A percentile compares a stretch with the other conserved stretches of the same genome.
Conservation (phyloP, 1,284 basidiomycete species). For the Irpex sp. region DNA sequence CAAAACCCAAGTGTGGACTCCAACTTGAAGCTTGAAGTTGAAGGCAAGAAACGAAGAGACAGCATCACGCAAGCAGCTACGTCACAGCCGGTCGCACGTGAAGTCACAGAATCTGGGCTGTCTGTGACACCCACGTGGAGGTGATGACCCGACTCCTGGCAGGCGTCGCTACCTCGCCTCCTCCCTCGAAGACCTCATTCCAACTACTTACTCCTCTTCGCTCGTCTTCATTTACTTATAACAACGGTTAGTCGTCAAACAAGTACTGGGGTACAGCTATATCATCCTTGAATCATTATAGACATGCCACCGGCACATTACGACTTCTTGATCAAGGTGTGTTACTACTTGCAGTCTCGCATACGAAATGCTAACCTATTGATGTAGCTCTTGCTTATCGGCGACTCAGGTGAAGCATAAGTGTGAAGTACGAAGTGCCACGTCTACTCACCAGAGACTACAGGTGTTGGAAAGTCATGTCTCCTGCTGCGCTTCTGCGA, state of each 20-base stretch:
- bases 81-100: not conserved
- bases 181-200: constrained; percentile 1
- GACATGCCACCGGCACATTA: constrained; percentile 83
- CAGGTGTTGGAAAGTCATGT: constrained; percentile 98
- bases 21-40: too few relatives aligned
- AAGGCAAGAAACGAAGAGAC: too few relatives aligned
- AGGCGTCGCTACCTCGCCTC: not conserved
- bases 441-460: not conserved
- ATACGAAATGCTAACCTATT: constrained; percentile 7
- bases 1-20: too few relatives aligned
- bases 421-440: not conserved
- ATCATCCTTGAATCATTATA: not conserved
- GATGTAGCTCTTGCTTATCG: constrained; percentile 85
- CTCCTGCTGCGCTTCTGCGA: constrained; percentile 98
- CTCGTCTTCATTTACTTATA: not conserved
- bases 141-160: not conserved
- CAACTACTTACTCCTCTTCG: not conserved
- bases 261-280: not conserved
- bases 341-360: constrained; percentile 3
- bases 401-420: constrained; percentile 78
- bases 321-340: constrained; percentile 90
- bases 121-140: not conserved
- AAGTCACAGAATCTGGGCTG: not conserved
- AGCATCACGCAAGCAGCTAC: not conserved
- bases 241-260: constrained; percentile 11